These are phyloP conservation scores for Wickerhamiella lipophila DNA, from an alignment of 805 yeast species.

Conservation along the genomic window DNA sequence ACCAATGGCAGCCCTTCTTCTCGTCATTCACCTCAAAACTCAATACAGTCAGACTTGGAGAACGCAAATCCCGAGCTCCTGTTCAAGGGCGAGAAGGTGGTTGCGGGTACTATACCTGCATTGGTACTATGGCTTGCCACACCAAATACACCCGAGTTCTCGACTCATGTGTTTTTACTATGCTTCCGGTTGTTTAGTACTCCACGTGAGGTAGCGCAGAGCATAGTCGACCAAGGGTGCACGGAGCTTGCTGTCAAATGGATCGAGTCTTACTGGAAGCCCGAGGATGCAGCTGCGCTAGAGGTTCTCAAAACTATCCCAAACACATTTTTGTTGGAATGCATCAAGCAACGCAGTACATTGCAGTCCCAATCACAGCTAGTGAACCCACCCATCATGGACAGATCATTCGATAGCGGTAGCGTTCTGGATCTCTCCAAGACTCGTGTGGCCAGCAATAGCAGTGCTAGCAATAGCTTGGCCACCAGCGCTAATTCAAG, in stretches of 20 bases:
- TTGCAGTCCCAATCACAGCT: constrained; percentile 2
- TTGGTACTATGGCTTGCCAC: constrained; percentile 24
- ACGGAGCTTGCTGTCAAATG: constrained; percentile 33
- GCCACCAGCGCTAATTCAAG: neutral
- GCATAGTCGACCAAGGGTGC: constrained; percentile 2
- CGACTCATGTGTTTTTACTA: constrained; percentile 61
- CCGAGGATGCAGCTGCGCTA: constrained; percentile 44
- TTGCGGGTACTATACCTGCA: constrained; percentile 28
- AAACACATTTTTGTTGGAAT: constrained; percentile 1
- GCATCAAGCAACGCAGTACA: constrained; percentile 7
- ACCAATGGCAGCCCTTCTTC: neutral
- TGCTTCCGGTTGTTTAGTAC: constrained; percentile 62
- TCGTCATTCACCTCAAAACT: neutral
- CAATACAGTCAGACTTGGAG: neutral
- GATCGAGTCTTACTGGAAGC: constrained; percentile 86
- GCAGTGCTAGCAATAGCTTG: neutral
- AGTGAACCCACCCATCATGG: constrained; percentile 8
- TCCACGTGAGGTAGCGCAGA: constrained; percentile 52
- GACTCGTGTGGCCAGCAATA: neutral
- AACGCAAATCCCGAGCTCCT: constrained; percentile 13
- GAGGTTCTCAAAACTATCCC: constrained; percentile 61
- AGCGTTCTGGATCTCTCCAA: constrained; percentile 3
- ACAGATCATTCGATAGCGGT: neutral
- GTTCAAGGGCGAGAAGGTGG: constrained; percentile 21
- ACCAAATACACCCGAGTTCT: constrained; percentile 29